Evolutionary conservation across 176 grass and related monocot genomes (phyloP).

Genomic region (Musa troglodytarum): DNA sequence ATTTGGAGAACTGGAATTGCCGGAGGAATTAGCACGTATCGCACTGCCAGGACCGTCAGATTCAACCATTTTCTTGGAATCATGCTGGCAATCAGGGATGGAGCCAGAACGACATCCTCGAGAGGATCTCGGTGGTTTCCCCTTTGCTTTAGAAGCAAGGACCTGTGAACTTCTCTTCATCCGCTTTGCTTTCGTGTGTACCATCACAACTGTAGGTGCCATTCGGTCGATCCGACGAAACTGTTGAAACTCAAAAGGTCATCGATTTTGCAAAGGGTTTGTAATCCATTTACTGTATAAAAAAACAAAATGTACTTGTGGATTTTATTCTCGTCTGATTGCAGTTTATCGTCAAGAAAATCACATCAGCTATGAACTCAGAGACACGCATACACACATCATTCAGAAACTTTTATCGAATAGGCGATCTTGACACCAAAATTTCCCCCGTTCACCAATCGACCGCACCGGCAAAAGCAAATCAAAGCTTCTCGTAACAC

Average conservation of each 20-base stretch:
- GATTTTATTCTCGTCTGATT: no score
- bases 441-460: no score
- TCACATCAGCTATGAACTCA: no score
- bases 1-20: slow-evolving; percentile 57
- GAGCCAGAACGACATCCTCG: background rate
- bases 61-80: slow-evolving; percentile 38
- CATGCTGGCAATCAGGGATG: background rate
- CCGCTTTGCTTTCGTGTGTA: slow-evolving; percentile 43
- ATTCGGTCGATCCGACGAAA: slow-evolving; percentile 29
- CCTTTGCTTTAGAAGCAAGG: slow-evolving; percentile 25
- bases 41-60: slow-evolving; percentile 48
- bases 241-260: background rate
- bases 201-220: slow-evolving; percentile 51
- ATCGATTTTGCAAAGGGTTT: no score
- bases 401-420: no score
- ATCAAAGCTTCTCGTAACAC: no score
- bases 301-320: no score
- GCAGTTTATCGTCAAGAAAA: no score
- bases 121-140: slow-evolving; percentile 5
- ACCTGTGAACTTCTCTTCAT: slow-evolving; percentile 36
- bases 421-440: no score
- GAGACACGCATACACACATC: no score
- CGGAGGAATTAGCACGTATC: slow-evolving; percentile 39
- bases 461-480: no score
- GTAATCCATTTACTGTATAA: no score